Evolutionary conservation across 306 rosid species (phyloP).

Genomic region (Lathyrus aphaca): DNA sequence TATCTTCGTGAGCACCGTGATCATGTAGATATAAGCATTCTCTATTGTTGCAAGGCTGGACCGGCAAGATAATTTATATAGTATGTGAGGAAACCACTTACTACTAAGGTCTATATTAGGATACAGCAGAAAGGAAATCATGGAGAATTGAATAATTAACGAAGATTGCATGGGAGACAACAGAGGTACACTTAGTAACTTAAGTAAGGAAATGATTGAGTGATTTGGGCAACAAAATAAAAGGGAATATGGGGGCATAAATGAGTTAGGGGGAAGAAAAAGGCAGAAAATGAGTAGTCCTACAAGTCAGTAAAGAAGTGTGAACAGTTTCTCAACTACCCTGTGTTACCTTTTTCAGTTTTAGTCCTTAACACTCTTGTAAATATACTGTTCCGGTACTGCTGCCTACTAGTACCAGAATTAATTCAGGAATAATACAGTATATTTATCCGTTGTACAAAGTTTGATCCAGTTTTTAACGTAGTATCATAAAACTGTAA

Average conservation of each 20-base stretch:
- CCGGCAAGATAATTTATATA: slow-evolving; percentile 33
- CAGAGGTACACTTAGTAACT: background rate
- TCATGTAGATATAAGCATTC: slow-evolving; percentile 62
- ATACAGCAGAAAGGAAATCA: slow-evolving; percentile 15
- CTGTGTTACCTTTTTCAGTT: slow-evolving; percentile 1
- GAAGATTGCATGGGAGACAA: slow-evolving; percentile 13
- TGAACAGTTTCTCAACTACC: background rate
- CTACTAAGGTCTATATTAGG: slow-evolving; percentile 23
- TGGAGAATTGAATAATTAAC: slow-evolving; percentile 7
- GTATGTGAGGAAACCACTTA: slow-evolving; percentile 25
- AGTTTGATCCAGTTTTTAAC: slow-evolving; percentile 3
- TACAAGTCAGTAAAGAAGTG: slow-evolving; percentile 1
- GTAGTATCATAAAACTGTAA: background rate
- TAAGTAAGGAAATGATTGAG: background rate
- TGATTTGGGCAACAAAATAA: slow-evolving; percentile 9
- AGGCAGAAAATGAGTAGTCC: background rate
- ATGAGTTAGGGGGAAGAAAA: slow-evolving; percentile 6
- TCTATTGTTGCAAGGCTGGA: slow-evolving; percentile 62
- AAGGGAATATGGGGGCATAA: slow-evolving; percentile 13
- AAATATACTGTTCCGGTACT: background rate
- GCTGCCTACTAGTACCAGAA: background rate
- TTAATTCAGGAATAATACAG: background rate
- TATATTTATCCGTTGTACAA: background rate
- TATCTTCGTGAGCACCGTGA: slow-evolving; percentile 58
- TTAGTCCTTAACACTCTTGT: background rate